phyloP scores from a whole-genome alignment of 2,329 filamentous ascomycete species.

The Didymella sp. region DNA sequence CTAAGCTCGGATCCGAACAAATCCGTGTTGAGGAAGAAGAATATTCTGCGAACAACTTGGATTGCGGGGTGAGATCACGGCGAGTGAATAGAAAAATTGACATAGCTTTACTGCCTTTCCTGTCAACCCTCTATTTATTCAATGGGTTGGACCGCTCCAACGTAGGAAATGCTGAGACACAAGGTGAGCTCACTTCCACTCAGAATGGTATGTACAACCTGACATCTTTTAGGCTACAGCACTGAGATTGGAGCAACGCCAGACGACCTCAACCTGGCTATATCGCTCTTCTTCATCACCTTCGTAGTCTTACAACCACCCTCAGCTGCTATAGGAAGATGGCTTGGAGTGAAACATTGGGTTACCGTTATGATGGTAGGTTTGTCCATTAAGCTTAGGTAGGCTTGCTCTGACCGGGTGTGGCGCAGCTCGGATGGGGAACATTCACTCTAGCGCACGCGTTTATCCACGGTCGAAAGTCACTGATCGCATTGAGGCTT shows the following conservation, averaged over 20 bases:
- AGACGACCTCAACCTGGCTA: constrained; percentile 34
- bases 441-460: constrained; percentile 33
- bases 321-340: constrained; percentile 30
- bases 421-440: constrained; percentile 34
- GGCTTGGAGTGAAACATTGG: constrained; percentile 32
- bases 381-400: not conserved
- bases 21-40: not conserved
- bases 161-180: constrained; percentile 37
- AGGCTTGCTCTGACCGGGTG: not conserved
- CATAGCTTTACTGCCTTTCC: constrained; percentile 29
- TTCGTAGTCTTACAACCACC: constrained; percentile 35
- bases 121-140: constrained; percentile 32
- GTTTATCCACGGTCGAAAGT: constrained; percentile 26
- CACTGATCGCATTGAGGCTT: constrained; percentile 31
- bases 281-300: constrained; percentile 36
- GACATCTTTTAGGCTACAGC: constrained; percentile 26
- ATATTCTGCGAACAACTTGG: not conserved
- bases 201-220: not conserved
- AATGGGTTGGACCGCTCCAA: constrained; percentile 37
- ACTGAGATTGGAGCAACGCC: constrained; percentile 30
- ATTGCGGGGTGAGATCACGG: not conserved
- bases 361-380: constrained; percentile 29
- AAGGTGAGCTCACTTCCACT: constrained; percentile 22
- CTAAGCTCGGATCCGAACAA: not conserved
- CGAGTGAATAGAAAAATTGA: constrained; percentile 21